Evolutionary conservation across 2,329 filamentous ascomycete genomes (phyloP), one percentile per base, ranked within the genome.

Genomic region (Phialocephala subalpina): DNA sequence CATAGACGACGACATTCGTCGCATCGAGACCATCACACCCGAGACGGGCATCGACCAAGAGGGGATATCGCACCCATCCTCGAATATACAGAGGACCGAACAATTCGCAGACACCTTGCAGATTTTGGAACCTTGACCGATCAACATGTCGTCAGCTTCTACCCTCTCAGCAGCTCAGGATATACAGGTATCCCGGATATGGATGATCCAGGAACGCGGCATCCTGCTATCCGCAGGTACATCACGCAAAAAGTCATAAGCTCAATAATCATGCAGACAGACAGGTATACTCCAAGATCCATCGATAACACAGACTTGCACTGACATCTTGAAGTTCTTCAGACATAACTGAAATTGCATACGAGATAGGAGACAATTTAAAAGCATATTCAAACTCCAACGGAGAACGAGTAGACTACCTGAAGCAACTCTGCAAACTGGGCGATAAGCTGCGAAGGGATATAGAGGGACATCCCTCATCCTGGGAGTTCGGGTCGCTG

Each of bases 171-270:
- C 18, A 22, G 11, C 20, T 49, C 45, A 5, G 45, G n/a, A 7
- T 9, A 6, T 25, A 22, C 45, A 11, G 45, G 45, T n/a, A 22
- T 5, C 45, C 20, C 6, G 20, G 45, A 49, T 1, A 25, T 49
- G 20, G 55, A 58, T 27, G 22, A 58, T 40, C 55, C 33, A 38
- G 27, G 36, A 22, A 58, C 55, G 25, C 29, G 55, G 2, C 55
- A 58, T 22, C 18, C 29, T 7, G 36, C 33, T 11, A 38, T 40
- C n/a, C 55, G 55, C 27, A 35, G 36, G n/a, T 58, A 38, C 33
- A 35, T 58, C 14, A 12, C 35, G 16, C 27, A 38, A 14, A 58
- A 11, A n/a, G 6, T 36, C 18, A 58, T 58, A 58, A 36, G 11
- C n/a, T 12, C 11, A n/a, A 38, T 38, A 11, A 14, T 58, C 8